phyloP scores from a whole-genome alignment of 208 protist species.

The Trypanosoma lewisi region DNA sequence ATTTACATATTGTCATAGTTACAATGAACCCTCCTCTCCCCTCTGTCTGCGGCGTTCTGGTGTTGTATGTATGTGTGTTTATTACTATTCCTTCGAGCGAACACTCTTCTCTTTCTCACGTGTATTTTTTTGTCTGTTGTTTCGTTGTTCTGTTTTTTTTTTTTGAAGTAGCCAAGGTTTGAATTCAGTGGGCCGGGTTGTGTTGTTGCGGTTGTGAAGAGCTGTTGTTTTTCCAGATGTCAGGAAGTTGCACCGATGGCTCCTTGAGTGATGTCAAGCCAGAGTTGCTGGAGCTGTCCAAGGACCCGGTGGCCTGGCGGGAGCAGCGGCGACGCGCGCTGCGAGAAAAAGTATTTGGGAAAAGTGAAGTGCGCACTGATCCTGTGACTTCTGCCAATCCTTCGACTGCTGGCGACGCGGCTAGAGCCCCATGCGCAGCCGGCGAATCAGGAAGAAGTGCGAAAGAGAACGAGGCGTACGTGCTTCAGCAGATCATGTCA shows the following conservation, averaged over 20 bases:
- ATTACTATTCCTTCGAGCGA: slow-evolving; percentile 2
- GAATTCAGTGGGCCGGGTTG: no score
- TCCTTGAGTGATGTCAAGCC: slow-evolving; percentile 71
- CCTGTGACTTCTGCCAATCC: neutral
- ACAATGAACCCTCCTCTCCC: slow-evolving; percentile 24
- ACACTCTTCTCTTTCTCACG: slow-evolving; percentile 13
- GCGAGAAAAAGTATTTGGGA: slow-evolving; percentile 64
- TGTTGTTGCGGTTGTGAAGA: no score
- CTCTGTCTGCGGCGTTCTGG: neutral
- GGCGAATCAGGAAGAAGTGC: neutral
- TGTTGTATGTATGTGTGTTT: slow-evolving; percentile 1
- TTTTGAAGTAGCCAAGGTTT: neutral
- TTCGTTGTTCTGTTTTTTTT: slow-evolving; percentile 15
- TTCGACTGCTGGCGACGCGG: neutral
- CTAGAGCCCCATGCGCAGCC: neutral
- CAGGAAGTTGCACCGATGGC: slow-evolving; percentile 42
- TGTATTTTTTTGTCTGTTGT: slow-evolving; percentile 3
- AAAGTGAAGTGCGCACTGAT: neutral
- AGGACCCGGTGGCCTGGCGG: slow-evolving; percentile 64
- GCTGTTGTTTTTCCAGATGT: slow-evolving; percentile 13
- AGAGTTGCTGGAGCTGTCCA: slow-evolving; percentile 56
- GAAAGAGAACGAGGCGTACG: slow-evolving; percentile 47
- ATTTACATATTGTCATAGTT: slow-evolving; percentile 32
- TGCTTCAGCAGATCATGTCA: slow-evolving; percentile 61
- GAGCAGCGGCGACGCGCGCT: slow-evolving; percentile 75